Percentiles rank a stretch among this genome's conserved stretches.
These are phyloP conservation scores for Penicillium manginii DNA, from an alignment of 495 filamentous ascomycete genomes.

Conservation along the genomic window DNA sequence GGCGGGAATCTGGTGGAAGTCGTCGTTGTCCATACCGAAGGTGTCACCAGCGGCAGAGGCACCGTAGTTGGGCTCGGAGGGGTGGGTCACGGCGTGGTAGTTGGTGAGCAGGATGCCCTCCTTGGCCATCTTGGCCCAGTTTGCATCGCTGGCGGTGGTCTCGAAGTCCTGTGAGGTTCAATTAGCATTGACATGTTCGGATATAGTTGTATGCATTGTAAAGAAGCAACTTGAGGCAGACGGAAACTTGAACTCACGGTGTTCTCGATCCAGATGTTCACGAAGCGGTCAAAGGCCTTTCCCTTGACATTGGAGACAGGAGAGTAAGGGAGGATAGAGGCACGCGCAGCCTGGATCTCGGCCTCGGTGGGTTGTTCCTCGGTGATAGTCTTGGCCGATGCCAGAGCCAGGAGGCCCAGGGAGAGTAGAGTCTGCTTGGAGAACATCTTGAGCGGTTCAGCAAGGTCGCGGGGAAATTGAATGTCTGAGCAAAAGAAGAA, in stretches of 20 bases:
- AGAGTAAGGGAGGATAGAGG: slow-evolving; percentile 43
- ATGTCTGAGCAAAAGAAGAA: slow-evolving; percentile 1
- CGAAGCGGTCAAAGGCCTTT: slow-evolving; percentile 67
- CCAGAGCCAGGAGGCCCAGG: slow-evolving; percentile 30
- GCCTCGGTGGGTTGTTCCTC: slow-evolving; percentile 34
- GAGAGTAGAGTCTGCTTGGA: slow-evolving; percentile 27
- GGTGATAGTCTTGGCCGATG: slow-evolving; percentile 34
- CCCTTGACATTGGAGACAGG: slow-evolving; percentile 65
- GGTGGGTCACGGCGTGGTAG: slow-evolving; percentile 66
- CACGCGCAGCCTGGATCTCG: slow-evolving; percentile 37
- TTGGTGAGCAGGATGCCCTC: slow-evolving; percentile 69
- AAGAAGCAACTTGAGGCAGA: background rate
- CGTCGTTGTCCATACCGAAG: slow-evolving; percentile 72
- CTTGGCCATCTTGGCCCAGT: slow-evolving; percentile 58
- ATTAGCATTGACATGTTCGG: background rate
- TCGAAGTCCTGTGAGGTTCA: slow-evolving; percentile 54
- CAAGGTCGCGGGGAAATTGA: slow-evolving; percentile 10
- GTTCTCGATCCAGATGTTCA: slow-evolving; percentile 76
- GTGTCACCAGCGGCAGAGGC: slow-evolving; percentile 65
- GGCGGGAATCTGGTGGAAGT: slow-evolving; percentile 55
- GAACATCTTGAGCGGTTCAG: slow-evolving; percentile 19
- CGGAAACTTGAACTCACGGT: slow-evolving; percentile 45
- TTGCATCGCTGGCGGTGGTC: slow-evolving; percentile 52
- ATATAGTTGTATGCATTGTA: slow-evolving; percentile 15
- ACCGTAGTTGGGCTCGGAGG: slow-evolving; percentile 73